Evolutionary conservation across 2,329 filamentous ascomycete genomes (phyloP).

Genomic region (Diplodia scrobiculata): DNA sequence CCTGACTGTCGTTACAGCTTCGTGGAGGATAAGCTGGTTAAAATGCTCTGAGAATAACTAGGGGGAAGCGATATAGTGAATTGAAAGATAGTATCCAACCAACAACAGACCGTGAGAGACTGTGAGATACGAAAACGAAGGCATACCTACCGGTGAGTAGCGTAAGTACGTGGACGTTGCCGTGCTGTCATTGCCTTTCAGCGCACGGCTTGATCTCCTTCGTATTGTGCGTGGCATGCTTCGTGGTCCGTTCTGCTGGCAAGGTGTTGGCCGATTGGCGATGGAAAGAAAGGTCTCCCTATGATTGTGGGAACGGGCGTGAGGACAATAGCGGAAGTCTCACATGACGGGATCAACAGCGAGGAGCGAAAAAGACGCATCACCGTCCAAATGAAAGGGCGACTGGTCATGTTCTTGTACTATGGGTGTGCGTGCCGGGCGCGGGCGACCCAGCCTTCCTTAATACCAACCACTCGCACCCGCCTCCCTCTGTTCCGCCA

Average conservation of each 20-base stretch:
- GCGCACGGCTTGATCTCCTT: constrained; percentile 10
- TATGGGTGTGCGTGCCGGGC: not conserved
- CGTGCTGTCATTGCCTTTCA: not conserved
- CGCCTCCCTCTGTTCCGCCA: not conserved
- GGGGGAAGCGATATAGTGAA: constrained; percentile 15
- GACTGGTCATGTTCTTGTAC: constrained; percentile 14
- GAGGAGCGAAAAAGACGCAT: constrained; percentile 13
- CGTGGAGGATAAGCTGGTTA: constrained; percentile 5
- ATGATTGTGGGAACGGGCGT: constrained; percentile 3
- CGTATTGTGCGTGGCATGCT: constrained; percentile 2
- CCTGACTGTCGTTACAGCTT: constrained; percentile 27
- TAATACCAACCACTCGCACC: not conserved
- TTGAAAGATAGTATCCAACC: constrained; percentile 18
- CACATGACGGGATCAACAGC: constrained; percentile 15
- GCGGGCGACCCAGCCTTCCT: not conserved
- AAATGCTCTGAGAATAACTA: constrained; percentile 2
- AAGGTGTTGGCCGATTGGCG: constrained; percentile 1
- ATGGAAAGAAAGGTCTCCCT: constrained; percentile 15
- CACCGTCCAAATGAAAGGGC: constrained; percentile 18
- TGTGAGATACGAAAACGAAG: constrained; percentile 12
- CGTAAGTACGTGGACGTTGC: not conserved
- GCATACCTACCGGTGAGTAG: not conserved
- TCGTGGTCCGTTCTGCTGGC: not conserved
- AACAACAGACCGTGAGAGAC: not conserved
- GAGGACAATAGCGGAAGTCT: constrained; percentile 11